Evolutionary conservation across 352 stramenopile species (phyloP), one percentile per base, ranked within the genome.

Genomic region (Globisporangium echinulatum): DNA sequence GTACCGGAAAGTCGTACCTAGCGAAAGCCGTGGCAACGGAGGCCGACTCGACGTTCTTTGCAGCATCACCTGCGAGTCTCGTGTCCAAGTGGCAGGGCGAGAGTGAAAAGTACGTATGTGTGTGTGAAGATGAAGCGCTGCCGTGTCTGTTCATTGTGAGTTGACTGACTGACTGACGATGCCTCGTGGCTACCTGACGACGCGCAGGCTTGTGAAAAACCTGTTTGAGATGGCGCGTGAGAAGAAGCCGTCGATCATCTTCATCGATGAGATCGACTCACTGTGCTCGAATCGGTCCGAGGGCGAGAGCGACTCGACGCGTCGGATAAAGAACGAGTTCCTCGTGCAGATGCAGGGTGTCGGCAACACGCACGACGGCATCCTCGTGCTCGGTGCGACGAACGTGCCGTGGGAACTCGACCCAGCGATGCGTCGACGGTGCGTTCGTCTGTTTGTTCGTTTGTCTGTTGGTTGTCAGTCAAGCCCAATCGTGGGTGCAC

Each of bases 341-440:
- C 87, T 99, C 55, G 94, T 99, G 33, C 96, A 99, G 67, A 96
- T 99, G 84, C 96, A 99, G 71, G 96, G 97, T 36, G 92, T 98
- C 2, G 88, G 84, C 11, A 90, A 96, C 47, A 80, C 92, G 2
- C 77, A 97, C 60, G 86, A 92, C 47, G 86, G 93, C 9, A 84
- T 99, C 52, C 71, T 99, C 37, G 93, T 99, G 7, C 86, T 99
- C 50, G 96, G 92, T 37, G 97, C 97, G 14, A 99, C 97, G 11
- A 99, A 99, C 75, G 90, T 99, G 25, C 97, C 97, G 19, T 99
- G 96, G 96, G 97, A 99, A 61, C 70, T 99, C 15, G 97, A 99
- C 70, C 87, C 96, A 53, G 97, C 97, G 17, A 96, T 99, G 85
- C 79, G 97, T 60, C 85, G 92, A 77, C 93, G 97, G 69, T 97